Conservation (phyloP, 192 early-diverging fungal species). For the Gamsiella multidivaricata region DNA sequence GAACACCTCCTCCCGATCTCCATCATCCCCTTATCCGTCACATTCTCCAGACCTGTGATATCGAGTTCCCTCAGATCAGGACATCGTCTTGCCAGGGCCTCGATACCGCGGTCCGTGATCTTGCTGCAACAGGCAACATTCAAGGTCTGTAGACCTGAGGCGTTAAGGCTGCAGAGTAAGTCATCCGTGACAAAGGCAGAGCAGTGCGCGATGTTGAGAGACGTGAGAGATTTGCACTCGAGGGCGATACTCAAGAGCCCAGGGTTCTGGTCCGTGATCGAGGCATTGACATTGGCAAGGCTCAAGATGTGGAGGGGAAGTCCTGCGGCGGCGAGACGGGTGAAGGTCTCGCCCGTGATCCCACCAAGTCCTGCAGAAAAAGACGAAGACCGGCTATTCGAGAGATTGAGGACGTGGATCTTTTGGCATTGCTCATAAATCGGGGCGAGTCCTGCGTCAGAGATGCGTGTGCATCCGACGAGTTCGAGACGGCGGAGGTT, state of each 20-base stretch:
- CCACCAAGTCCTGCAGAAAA: no score
- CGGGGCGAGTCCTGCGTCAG: conserved; percentile 10
- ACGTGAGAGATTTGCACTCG: conserved; percentile 6
- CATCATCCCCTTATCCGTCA: conserved; percentile 13
- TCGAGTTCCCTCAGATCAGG: conserved; percentile 11
- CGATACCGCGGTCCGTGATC: conserved; percentile 20
- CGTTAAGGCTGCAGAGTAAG: neutral
- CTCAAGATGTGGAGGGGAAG: neutral
- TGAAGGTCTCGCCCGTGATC: conserved; percentile 4
- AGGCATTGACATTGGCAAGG: conserved; percentile 6
- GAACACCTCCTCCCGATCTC: conserved; percentile 10
- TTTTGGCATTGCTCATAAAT: conserved; percentile 9
- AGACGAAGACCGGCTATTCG: neutral
- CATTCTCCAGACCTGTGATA: conserved; percentile 12
- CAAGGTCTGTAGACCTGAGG: neutral
- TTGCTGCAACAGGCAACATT: conserved; percentile 19
- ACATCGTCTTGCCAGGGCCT: neutral
- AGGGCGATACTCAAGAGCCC: conserved; percentile 9
- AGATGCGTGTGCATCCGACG: conserved; percentile 17
- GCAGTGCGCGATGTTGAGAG: conserved; percentile 20
- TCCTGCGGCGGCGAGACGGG: neutral
- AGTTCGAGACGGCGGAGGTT: conserved; percentile 14
- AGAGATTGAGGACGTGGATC: neutral
- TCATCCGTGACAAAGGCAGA: neutral
- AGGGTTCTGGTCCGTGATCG: conserved; percentile 8